A percentile compares a stretch with the other conserved stretches of the same genome.
Evolutionary conservation across 2,329 filamentous ascomycete species (phyloP).

Genomic region (Phyllosticta paracitricarpa): DNA sequence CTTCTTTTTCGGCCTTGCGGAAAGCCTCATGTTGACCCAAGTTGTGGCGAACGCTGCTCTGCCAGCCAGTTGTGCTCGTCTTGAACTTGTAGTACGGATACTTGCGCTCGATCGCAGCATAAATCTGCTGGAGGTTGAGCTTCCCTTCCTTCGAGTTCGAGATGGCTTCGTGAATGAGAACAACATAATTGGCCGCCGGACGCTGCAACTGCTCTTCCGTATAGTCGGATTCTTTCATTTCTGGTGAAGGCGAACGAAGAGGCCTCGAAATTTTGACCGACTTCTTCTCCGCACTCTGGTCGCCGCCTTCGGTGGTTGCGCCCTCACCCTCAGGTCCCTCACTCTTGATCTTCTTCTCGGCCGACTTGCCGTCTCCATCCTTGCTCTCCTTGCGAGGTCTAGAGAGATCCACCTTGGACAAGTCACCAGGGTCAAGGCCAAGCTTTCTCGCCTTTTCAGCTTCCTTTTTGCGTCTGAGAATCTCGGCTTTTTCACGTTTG

Average conservation of each 20-base stretch:
- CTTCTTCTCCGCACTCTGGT: constrained; percentile 31
- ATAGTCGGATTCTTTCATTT: constrained; percentile 53
- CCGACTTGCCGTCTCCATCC: constrained; percentile 26
- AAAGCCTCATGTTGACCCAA: constrained; percentile 50
- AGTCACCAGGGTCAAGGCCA: constrained; percentile 26
- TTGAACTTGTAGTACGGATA: constrained; percentile 55
- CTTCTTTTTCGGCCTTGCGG: constrained; percentile 47
- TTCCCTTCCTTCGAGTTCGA: constrained; percentile 44
- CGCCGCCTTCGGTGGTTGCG: constrained; percentile 9
- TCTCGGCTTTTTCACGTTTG: constrained; percentile 58
- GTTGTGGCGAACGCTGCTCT: constrained; percentile 57
- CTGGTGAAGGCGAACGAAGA: constrained; percentile 50
- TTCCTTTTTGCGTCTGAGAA: constrained; percentile 50
- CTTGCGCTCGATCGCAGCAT: constrained; percentile 52
- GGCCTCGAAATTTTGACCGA: constrained; percentile 37
- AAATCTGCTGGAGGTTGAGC: constrained; percentile 57
- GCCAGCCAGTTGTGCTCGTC: constrained; percentile 52
- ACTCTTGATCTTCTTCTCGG: constrained; percentile 9
- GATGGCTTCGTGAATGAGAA: constrained; percentile 54
- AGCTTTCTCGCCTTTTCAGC: constrained; percentile 30
- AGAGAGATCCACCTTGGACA: constrained; percentile 25
- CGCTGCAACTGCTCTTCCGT: constrained; percentile 67
- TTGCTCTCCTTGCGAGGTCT: constrained; percentile 27
- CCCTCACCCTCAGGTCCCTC: constrained; percentile 23
- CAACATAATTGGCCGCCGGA: constrained; percentile 52